Evolutionary conservation across 495 filamentous ascomycete species (phyloP).

Genomic region (Hypoxylon trugodes): DNA sequence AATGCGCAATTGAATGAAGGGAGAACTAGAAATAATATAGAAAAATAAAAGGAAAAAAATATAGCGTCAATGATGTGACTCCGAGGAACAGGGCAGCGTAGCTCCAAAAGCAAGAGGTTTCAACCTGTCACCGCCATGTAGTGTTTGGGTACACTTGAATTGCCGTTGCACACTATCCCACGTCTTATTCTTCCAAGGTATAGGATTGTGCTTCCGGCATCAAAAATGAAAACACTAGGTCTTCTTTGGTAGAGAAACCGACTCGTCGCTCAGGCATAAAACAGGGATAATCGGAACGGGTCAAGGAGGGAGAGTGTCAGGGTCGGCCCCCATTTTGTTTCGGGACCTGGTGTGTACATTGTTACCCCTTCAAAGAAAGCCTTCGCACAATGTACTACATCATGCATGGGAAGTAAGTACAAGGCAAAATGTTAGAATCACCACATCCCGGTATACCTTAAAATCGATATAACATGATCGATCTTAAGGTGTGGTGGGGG

Average conservation of each 20-base stretch:
- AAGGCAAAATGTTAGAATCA: neutral
- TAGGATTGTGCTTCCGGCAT: constrained; percentile 9
- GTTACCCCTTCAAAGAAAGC: neutral
- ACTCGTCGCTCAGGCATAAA: constrained; percentile 6
- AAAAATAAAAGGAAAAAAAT: neutral
- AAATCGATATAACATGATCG: constrained; percentile 4
- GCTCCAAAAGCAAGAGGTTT: constrained; percentile 22
- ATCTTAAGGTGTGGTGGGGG: constrained; percentile 2
- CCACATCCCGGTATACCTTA: neutral
- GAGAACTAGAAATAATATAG: neutral
- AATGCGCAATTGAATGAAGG: neutral
- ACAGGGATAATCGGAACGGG: constrained; percentile 27
- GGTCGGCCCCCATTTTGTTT: constrained; percentile 23
- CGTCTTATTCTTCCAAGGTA: constrained; percentile 13
- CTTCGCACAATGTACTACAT: constrained; percentile 8
- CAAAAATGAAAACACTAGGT: constrained; percentile 22
- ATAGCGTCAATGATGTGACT: neutral
- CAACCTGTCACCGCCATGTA: constrained; percentile 26
- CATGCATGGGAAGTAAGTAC: constrained; percentile 10
- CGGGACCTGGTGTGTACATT: constrained; percentile 22
- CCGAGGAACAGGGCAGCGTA: neutral
- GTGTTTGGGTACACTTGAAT: constrained; percentile 3
- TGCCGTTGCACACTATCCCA: constrained; percentile 15
- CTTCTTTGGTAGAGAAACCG: constrained; percentile 13
- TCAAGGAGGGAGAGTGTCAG: constrained; percentile 9